phyloP scores from a whole-genome alignment of 257 asterid species.

The Gentiana macrophylla region DNA sequence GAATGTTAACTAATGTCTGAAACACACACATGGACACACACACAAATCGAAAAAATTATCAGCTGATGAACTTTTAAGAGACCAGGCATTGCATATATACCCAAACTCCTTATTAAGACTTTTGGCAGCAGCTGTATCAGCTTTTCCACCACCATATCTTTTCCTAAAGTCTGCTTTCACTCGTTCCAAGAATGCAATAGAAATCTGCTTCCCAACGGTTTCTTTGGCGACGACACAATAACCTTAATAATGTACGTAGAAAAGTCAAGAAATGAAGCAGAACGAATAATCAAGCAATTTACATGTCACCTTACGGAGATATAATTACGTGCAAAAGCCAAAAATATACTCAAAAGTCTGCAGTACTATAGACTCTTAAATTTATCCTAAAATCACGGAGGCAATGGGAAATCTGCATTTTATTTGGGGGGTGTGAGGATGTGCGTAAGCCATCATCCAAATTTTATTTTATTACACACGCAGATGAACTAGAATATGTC shows the following conservation, averaged over 20 bases:
- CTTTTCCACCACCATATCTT: slow-evolving; percentile 93
- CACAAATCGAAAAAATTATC: neutral
- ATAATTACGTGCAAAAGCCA: neutral
- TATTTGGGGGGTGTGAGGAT: too few relatives aligned
- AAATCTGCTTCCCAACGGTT: slow-evolving; percentile 81
- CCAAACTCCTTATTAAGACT: slow-evolving; percentile 91
- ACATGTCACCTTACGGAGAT: neutral
- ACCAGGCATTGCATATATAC: slow-evolving; percentile 22
- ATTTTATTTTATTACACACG: too few relatives aligned
- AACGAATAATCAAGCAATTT: too few relatives aligned
- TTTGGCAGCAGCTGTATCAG: slow-evolving; percentile 77
- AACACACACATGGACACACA: too few relatives aligned
- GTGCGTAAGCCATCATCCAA: too few relatives aligned
- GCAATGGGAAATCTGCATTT: too few relatives aligned
- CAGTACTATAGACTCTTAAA: too few relatives aligned
- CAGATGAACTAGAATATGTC: too few relatives aligned
- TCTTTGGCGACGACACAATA: slow-evolving; percentile 91
- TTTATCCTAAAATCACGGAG: too few relatives aligned
- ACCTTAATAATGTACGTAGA: slow-evolving; percentile 38
- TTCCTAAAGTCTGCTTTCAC: slow-evolving; percentile 77
- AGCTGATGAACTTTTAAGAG: neutral
- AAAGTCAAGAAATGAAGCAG: too few relatives aligned
- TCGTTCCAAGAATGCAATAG: slow-evolving; percentile 80
- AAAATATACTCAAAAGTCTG: too few relatives aligned
- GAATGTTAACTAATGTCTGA: too few relatives aligned